Evolutionary conservation across 2,329 filamentous ascomycete genomes (phyloP).

Genomic region (Monosporascus sp.): DNA sequence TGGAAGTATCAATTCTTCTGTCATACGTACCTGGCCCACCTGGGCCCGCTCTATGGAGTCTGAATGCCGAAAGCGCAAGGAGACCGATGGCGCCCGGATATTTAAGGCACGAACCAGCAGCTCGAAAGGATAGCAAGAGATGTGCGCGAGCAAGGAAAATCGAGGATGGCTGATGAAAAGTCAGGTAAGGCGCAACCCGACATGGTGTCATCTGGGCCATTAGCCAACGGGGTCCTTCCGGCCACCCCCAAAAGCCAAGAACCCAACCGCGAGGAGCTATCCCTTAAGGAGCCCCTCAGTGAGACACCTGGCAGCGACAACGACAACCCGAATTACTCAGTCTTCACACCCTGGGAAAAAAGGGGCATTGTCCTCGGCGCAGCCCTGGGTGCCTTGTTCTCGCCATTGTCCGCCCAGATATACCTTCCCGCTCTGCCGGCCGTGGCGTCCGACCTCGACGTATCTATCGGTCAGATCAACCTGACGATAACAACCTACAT

Average conservation of each 20-base stretch:
- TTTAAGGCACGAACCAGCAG: too few relatives aligned
- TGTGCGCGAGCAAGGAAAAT: neutral
- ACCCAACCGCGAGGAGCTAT: too few relatives aligned
- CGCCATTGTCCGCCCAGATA: constrained; percentile 31
- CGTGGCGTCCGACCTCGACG: constrained; percentile 33
- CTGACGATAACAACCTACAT: constrained; percentile 30
- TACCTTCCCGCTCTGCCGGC: constrained; percentile 40
- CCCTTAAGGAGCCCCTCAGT: neutral
- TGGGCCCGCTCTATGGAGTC: neutral
- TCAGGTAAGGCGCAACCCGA: neutral
- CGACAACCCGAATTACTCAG: constrained; percentile 9
- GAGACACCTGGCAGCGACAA: neutral
- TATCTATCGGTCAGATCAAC: constrained; percentile 31
- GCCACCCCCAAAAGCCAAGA: neutral
- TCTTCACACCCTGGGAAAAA: constrained; percentile 25
- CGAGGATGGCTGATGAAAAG: neutral
- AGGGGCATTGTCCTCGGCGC: constrained; percentile 23
- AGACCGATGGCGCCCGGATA: too few relatives aligned
- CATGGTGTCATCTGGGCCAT: neutral
- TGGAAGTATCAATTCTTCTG: neutral
- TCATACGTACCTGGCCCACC: too few relatives aligned
- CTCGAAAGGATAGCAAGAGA: too few relatives aligned
- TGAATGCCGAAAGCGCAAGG: neutral
- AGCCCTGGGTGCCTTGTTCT: constrained; percentile 26
- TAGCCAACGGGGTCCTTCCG: neutral